These are phyloP conservation scores for Lepidium campestre DNA, from an alignment of 441 rosid genomes.

Conservation along the genomic window DNA sequence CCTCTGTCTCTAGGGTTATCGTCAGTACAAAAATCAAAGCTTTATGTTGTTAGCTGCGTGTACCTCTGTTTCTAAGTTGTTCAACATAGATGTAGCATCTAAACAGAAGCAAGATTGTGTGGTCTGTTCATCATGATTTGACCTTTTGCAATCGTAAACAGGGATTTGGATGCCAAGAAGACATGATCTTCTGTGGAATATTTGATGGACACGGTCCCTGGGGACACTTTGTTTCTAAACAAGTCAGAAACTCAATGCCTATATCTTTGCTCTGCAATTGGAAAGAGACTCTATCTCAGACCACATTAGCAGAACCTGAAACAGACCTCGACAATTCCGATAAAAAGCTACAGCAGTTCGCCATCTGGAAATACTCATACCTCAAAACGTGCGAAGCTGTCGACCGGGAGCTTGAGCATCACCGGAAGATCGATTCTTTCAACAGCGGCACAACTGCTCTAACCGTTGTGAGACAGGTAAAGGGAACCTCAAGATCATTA, in stretches of 20 bases:
- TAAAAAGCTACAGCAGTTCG: conserved; percentile 44
- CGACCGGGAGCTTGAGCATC: conserved; percentile 64
- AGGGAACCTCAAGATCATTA: neutral
- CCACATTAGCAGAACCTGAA: conserved; percentile 36
- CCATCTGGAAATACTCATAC: conserved; percentile 75
- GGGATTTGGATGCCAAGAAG: conserved; percentile 85
- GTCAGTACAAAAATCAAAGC: neutral
- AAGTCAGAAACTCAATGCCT: conserved; percentile 75
- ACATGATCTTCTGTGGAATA: conserved; percentile 85
- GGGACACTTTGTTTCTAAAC: conserved; percentile 92
- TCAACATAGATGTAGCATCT: too few species aligned
- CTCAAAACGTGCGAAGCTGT: conserved; percentile 66
- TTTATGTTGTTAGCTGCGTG: neutral
- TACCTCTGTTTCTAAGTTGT: neutral
- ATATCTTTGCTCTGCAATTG: conserved; percentile 57
- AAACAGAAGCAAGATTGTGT: neutral
- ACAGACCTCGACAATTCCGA: conserved; percentile 33
- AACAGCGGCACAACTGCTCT: conserved; percentile 84
- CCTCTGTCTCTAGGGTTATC: conserved; percentile 1
- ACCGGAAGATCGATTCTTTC: conserved; percentile 61
- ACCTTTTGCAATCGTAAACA: conserved; percentile 9
- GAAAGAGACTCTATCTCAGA: conserved; percentile 70
- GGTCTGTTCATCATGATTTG: neutral
- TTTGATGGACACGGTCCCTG: conserved; percentile 95
- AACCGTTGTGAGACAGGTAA: conserved; percentile 81